Evolutionary conservation across 345 rosid genomes (phyloP).

Genomic region (Lagerstroemia speciosa): DNA sequence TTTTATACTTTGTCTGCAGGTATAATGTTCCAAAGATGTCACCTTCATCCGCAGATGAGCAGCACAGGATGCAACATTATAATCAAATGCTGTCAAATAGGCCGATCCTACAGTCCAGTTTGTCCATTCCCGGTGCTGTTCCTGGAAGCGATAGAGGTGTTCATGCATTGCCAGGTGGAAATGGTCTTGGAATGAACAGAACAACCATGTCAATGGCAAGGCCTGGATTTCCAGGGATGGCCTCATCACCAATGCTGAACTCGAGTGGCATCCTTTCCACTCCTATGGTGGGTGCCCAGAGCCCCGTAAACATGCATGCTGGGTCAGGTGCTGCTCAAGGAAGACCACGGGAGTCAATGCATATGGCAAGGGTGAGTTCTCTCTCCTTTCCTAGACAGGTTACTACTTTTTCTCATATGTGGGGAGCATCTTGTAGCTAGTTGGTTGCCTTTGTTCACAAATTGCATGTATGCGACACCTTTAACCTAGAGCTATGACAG

Average conservation of each 20-base stretch:
- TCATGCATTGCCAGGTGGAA: slow-evolving; percentile 61
- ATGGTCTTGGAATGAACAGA: slow-evolving; percentile 60
- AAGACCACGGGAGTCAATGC: slow-evolving; percentile 72
- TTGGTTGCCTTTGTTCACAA: background rate
- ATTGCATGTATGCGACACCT: background rate
- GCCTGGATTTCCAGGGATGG: slow-evolving; percentile 72
- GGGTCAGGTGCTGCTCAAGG: slow-evolving; percentile 66
- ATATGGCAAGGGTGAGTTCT: slow-evolving; percentile 58
- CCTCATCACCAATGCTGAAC: slow-evolving; percentile 58
- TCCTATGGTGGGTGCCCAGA: slow-evolving; percentile 60
- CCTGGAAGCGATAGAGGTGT: slow-evolving; percentile 60
- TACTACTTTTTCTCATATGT: background rate
- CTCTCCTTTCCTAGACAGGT: background rate
- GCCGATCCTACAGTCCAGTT: slow-evolving; percentile 60
- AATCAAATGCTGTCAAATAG: slow-evolving; percentile 63
- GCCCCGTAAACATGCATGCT: slow-evolving; percentile 51
- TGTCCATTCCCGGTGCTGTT: slow-evolving; percentile 57
- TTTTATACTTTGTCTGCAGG: slow-evolving; percentile 29
- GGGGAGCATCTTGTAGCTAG: background rate
- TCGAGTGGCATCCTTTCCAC: slow-evolving; percentile 62
- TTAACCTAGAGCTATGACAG: background rate
- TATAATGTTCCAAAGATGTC: slow-evolving; percentile 53
- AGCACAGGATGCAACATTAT: slow-evolving; percentile 61
- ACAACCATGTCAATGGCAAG: slow-evolving; percentile 57
- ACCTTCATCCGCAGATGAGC: slow-evolving; percentile 71